Evolutionary conservation across 2,329 filamentous ascomycete genomes (phyloP).

Genomic region (Exophiala bonariae): DNA sequence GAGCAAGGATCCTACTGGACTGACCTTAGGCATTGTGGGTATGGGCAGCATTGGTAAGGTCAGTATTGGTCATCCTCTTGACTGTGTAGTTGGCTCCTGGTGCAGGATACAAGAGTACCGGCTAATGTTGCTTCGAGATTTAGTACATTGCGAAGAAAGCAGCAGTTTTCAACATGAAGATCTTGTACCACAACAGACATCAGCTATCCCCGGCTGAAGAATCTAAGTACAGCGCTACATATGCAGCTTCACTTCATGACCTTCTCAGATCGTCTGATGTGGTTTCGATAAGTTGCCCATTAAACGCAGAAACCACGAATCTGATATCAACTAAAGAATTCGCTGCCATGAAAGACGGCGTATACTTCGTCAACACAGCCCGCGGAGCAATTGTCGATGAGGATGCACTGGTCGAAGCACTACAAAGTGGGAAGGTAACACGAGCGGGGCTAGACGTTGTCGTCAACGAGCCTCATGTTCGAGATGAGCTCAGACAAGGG

Average conservation of each 20-base stretch:
- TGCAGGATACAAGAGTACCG: too few relatives aligned
- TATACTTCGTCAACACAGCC: slow-evolving; percentile 53
- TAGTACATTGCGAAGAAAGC: slow-evolving; percentile 54
- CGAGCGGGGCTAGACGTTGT: slow-evolving; percentile 54
- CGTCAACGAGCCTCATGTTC: slow-evolving; percentile 41
- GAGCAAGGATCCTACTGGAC: slow-evolving; percentile 43
- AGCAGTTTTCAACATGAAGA: slow-evolving; percentile 71
- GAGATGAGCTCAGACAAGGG: too few relatives aligned
- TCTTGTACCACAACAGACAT: slow-evolving; percentile 73
- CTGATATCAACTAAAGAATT: slow-evolving; percentile 41
- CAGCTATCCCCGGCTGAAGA: slow-evolving; percentile 55
- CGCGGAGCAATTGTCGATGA: slow-evolving; percentile 53
- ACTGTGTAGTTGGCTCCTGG: too few relatives aligned
- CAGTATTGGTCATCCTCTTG: not conserved
- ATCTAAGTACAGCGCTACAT: slow-evolving; percentile 34
- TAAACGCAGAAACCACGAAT: slow-evolving; percentile 13
- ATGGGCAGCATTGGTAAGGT: slow-evolving; percentile 50
- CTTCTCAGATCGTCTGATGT: slow-evolving; percentile 36
- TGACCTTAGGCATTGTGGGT: slow-evolving; percentile 51
- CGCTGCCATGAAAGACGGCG: slow-evolving; percentile 48
- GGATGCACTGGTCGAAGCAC: slow-evolving; percentile 45
- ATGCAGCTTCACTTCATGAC: slow-evolving; percentile 29
- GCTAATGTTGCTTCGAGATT: too few relatives aligned
- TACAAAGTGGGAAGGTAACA: slow-evolving; percentile 48
- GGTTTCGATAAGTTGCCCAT: slow-evolving; percentile 32